Conservation (phyloP, 306 rosid species). For the Comarum palustre region DNA sequence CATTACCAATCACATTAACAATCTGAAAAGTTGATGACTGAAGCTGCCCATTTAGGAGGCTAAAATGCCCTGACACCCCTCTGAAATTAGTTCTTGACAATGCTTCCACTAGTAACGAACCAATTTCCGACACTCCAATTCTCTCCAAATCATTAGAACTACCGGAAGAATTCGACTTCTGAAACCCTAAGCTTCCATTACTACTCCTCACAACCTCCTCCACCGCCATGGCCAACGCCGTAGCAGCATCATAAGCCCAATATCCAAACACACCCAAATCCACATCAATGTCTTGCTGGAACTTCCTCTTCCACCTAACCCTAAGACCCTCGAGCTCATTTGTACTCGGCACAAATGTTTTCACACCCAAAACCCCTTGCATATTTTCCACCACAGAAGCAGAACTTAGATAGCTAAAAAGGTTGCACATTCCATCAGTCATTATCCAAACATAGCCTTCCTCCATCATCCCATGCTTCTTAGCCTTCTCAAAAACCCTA, state of each 20-base stretch:
- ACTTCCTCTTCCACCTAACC: conserved; percentile 42
- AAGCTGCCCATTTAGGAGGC: conserved; percentile 19
- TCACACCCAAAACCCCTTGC: conserved; percentile 38
- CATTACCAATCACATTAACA: conserved; percentile 39
- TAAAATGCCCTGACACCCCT: conserved; percentile 26
- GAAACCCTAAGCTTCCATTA: background rate
- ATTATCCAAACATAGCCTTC: conserved; percentile 50
- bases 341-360: conserved; percentile 33
- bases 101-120: conserved; percentile 30
- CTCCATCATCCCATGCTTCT: conserved; percentile 36
- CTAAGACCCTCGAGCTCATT: conserved; percentile 27
- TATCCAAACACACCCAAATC: conserved; percentile 33
- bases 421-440: conserved; percentile 21
- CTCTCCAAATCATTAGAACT: conserved; percentile 28
- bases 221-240: conserved; percentile 51
- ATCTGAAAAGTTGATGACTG: conserved; percentile 25
- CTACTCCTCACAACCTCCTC: conserved; percentile 32
- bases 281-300: conserved; percentile 23
- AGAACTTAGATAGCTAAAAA: background rate
- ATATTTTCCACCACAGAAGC: background rate
- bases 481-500: conserved; percentile 29
- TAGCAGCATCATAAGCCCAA: conserved; percentile 63
- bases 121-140: conserved; percentile 33
- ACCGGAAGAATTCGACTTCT: conserved; percentile 17
- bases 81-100: conserved; percentile 14